These are phyloP conservation scores for Cercospora sesami DNA, from an alignment of 2,329 filamentous ascomycete genomes.

Conservation along the genomic window DNA sequence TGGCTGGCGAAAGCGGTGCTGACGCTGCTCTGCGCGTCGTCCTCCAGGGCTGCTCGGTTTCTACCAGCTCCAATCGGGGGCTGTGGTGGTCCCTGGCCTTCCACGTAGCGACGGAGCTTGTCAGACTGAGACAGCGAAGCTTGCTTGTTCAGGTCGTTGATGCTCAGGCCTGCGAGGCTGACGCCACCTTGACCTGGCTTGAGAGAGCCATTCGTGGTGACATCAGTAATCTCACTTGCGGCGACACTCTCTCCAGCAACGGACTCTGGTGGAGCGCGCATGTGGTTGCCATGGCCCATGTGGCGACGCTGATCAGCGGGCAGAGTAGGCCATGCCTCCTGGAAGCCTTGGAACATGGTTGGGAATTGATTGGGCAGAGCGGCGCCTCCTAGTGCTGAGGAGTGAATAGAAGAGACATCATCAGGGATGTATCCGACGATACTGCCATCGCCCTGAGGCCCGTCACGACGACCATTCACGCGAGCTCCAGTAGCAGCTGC, in stretches of 20 bases:
- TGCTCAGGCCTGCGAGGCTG: constrained; percentile 80
- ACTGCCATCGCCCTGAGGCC: constrained; percentile 65
- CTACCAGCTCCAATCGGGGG: constrained; percentile 58
- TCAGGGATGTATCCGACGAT: constrained; percentile 95
- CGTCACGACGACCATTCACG: constrained; percentile 54
- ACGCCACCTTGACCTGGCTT: constrained; percentile 71
- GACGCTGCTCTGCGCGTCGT: constrained; percentile 94
- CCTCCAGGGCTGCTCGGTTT: constrained; percentile 55
- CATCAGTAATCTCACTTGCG: constrained; percentile 85
- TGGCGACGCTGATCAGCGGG: constrained; percentile 63
- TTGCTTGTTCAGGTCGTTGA: constrained; percentile 69
- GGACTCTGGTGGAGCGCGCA: constrained; percentile 51
- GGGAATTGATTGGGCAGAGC: constrained; percentile 71
- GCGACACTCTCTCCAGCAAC: constrained; percentile 90
- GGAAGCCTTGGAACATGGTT: constrained; percentile 92
- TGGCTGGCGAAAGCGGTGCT: constrained; percentile 97
- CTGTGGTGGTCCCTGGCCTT: constrained; percentile 59
- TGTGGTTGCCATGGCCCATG: constrained; percentile 51
- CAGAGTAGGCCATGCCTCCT: constrained; percentile 84
- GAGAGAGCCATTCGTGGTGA: constrained; percentile 65
- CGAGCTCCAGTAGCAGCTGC: constrained; percentile 49
- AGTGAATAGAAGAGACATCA: constrained; percentile 94
- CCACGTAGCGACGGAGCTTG: constrained; percentile 90
- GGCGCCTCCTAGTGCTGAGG: constrained; percentile 82
- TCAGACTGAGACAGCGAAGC: constrained; percentile 78